Evolutionary conservation across 176 grass and related monocot species (phyloP).

Genomic region (Rhynchospora breviuscula): DNA sequence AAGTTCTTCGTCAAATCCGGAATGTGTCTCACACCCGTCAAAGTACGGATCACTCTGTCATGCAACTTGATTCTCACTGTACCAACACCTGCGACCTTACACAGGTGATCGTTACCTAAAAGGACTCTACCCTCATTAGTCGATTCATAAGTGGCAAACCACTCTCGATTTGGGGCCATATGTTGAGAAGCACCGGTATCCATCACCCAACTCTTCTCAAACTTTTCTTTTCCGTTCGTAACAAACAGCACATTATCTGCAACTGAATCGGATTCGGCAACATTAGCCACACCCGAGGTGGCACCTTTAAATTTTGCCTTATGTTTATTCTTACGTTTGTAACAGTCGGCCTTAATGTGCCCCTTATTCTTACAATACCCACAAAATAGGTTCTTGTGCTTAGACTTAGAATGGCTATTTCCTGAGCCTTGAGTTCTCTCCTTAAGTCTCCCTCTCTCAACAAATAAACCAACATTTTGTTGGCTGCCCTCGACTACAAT

Average conservation of each 20-base stretch:
- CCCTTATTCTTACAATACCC: no score
- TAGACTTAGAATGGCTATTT: no score
- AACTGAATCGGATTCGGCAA: not conserved
- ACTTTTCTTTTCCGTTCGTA: not conserved
- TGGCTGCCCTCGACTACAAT: no score
- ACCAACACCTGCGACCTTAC: not conserved
- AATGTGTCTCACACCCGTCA: not conserved
- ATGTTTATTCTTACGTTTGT: not conserved
- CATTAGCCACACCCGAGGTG: not conserved
- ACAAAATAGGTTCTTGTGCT: no score
- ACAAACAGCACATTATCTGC: not conserved
- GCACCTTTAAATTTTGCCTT: conserved; percentile 1
- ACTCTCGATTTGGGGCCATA: conserved; percentile 13
- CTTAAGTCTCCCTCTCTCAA: no score
- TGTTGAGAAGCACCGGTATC: conserved; percentile 21
- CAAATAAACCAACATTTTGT: no score
- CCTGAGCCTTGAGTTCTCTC: no score
- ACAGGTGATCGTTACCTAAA: not conserved
- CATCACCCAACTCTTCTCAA: conserved; percentile 10
- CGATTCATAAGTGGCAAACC: not conserved
- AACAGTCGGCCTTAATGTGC: not conserved
- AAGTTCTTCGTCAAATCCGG: not conserved
- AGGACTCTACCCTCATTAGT: not conserved
- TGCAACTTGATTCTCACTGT: not conserved
- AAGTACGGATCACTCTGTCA: not conserved